Conservation (phyloP, 805 yeast species). For the Pichia heedii region DNA sequence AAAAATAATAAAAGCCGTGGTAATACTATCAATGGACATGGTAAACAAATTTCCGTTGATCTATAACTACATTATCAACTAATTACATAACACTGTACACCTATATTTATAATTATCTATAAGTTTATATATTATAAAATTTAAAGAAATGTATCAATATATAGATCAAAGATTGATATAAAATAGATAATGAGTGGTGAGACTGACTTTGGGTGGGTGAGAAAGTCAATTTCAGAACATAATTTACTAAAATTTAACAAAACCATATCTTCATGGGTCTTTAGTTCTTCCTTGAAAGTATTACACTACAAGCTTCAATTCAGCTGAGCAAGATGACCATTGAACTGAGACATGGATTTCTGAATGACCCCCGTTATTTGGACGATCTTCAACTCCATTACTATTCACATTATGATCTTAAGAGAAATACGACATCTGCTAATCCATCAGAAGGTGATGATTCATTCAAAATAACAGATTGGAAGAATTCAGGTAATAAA, state of each 20-base stretch:
- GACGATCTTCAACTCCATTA: constrained; percentile 25
- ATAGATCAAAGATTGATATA: too few species aligned
- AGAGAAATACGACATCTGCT: constrained; percentile 86
- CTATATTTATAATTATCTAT: too few species aligned
- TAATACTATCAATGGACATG: constrained; percentile 1
- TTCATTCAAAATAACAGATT: constrained; percentile 68
- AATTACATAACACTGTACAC: background rate
- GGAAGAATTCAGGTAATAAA: constrained; percentile 86
- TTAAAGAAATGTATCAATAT: too few species aligned
- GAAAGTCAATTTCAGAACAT: too few species aligned
- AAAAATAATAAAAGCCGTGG: constrained; percentile 15
- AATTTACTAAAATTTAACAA: too few species aligned
- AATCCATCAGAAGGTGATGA: constrained; percentile 57
- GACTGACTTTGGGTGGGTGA: too few species aligned
- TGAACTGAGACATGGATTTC: constrained; percentile 26
- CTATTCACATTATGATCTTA: constrained; percentile 68
- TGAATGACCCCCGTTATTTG: constrained; percentile 23
- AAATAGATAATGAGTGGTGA: too few species aligned
- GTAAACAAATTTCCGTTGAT: background rate
- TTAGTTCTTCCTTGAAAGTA: too few species aligned
- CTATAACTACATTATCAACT: too few species aligned
- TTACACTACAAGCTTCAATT: background rate
- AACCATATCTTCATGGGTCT: too few species aligned
- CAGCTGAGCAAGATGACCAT: constrained; percentile 7
- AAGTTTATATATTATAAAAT: too few species aligned